phyloP scores from a whole-genome alignment of 495 filamentous ascomycete species.

The Zalerion maritima region DNA sequence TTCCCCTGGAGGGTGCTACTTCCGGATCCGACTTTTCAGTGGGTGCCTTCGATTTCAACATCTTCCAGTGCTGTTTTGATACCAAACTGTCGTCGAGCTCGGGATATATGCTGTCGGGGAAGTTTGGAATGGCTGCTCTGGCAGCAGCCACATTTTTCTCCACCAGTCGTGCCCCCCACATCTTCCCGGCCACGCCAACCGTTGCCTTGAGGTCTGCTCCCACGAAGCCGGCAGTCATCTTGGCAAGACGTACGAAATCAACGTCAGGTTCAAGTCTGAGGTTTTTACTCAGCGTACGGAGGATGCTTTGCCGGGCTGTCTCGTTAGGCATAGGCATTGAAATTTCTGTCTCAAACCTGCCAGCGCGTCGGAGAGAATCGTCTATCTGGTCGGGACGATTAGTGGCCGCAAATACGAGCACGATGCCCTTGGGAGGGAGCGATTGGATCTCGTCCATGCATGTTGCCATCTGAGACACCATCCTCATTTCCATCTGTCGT shows the following conservation, averaged over 20 bases:
- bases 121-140: conserved; percentile 13
- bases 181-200: conserved; percentile 56
- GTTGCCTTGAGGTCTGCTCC: conserved; percentile 84
- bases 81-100: conserved; percentile 13
- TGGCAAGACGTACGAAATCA: conserved; percentile 66
- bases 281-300: conserved; percentile 61
- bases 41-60: conserved; percentile 31
- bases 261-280: conserved; percentile 55
- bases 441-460: conserved; percentile 77
- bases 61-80: conserved; percentile 15
- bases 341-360: conserved; percentile 85
- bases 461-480: conserved; percentile 83
- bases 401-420: conserved; percentile 86
- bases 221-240: conserved; percentile 85
- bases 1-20: neutral
- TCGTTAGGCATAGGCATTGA: conserved; percentile 92
- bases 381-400: conserved; percentile 87
- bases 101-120: conserved; percentile 7
- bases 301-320: conserved; percentile 64
- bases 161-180: conserved; percentile 41
- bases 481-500: conserved; percentile 91
- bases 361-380: conserved; percentile 70
- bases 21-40: conserved; percentile 23
- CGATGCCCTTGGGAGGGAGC: conserved; percentile 69
- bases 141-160: too few species aligned